phyloP scores from a whole-genome alignment of 2,329 filamentous ascomycete species.

The Xylariales sp. region DNA sequence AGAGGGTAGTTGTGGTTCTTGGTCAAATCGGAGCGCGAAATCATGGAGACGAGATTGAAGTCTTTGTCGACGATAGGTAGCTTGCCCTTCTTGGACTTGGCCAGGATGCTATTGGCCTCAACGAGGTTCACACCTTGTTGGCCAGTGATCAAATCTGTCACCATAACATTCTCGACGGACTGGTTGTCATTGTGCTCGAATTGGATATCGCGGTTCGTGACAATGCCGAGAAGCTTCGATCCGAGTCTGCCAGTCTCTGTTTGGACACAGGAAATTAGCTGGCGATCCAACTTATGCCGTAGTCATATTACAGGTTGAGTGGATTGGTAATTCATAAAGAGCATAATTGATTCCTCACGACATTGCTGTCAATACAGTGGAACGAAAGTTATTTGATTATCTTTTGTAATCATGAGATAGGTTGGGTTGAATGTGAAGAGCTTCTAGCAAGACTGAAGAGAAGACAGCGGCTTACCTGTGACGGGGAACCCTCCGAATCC shows the following conservation, averaged over 20 bases:
- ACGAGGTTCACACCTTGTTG: constrained; percentile 73
- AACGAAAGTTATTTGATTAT: constrained; percentile 99
- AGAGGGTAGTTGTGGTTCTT: constrained; percentile 98
- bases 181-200: constrained; percentile 75
- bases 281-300: background rate
- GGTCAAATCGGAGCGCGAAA: constrained; percentile 91
- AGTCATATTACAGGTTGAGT: too few relatives aligned
- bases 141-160: constrained; percentile 88
- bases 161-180: constrained; percentile 87
- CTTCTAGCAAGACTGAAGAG: background rate
- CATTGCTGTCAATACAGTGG: constrained; percentile 90
- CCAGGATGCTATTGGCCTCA: constrained; percentile 90
- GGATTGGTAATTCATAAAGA: constrained; percentile 48
- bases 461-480: constrained; percentile 69
- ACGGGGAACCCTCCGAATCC: constrained; percentile 98
- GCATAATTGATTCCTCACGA: constrained; percentile 71
- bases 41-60: constrained; percentile 84
- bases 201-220: constrained; percentile 96
- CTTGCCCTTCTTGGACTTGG: constrained; percentile 97
- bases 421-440: background rate
- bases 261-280: constrained; percentile 30
- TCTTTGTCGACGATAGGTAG: constrained; percentile 83
- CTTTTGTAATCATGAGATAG: constrained; percentile 70
- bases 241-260: constrained; percentile 86
- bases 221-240: constrained; percentile 94